phyloP scores from a whole-genome alignment of 2,329 filamentous ascomycete genomes.

The Fusarium sp. region DNA sequence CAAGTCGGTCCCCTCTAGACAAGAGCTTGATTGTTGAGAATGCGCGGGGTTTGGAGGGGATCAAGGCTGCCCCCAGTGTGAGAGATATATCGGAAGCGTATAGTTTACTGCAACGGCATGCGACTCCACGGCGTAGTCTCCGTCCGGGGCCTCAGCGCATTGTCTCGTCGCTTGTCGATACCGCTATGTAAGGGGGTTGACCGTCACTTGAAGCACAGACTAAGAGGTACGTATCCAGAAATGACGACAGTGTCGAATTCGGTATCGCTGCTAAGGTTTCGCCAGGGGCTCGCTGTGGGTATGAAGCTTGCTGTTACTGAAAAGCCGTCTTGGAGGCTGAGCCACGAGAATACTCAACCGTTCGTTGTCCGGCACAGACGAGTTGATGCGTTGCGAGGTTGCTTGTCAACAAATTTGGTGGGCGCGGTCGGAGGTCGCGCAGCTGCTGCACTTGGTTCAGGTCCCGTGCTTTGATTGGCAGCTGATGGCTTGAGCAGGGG shows the following conservation, averaged over 20 bases:
- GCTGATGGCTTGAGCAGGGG: constrained; percentile 41
- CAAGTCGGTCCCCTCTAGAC: constrained; percentile 48
- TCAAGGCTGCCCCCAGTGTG: constrained; percentile 14
- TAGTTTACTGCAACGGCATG: constrained; percentile 29
- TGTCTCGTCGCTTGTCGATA: constrained; percentile 30
- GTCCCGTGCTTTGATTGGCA: constrained; percentile 46
- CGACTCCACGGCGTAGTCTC: constrained; percentile 31
- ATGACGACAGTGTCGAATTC: constrained; percentile 41
- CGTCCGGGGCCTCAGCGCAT: constrained; percentile 41
- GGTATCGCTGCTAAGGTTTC: constrained; percentile 13
- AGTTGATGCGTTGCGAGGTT: constrained; percentile 25
- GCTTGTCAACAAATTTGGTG: constrained; percentile 48
- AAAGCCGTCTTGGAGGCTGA: constrained; percentile 24
- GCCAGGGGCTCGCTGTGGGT: constrained; percentile 4
- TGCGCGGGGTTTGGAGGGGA: constrained; percentile 42
- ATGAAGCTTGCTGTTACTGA: neutral
- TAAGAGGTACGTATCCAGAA: constrained; percentile 36
- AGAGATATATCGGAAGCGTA: constrained; percentile 12
- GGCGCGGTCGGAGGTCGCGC: constrained; percentile 37
- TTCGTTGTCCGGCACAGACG: constrained; percentile 35
- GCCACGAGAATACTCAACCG: constrained; percentile 15
- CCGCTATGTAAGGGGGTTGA: constrained; percentile 25
- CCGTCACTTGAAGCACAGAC: constrained; percentile 30
- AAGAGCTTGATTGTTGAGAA: constrained; percentile 38
- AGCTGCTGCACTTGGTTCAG: constrained; percentile 32